Base-by-base conservation (phyloP, 2,329 filamentous ascomycete species). In the Xylariaceae sp. region DNA sequence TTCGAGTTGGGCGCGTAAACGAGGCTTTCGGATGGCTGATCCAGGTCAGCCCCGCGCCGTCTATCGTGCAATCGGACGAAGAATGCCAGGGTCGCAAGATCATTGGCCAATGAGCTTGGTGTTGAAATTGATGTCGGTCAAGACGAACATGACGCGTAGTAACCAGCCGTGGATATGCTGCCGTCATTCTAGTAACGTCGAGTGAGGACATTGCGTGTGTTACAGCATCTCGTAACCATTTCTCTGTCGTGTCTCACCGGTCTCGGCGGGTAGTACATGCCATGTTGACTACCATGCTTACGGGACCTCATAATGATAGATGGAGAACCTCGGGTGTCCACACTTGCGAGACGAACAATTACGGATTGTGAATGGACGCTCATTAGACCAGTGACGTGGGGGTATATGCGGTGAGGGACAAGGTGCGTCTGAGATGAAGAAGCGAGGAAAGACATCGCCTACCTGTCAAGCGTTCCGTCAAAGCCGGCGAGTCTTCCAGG, bases 401-500 rank as follows among this genome's bases (percentile, higher is more conserved):
- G 45, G 42, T 49, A 61, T 66, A 80, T 81, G 79, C 73, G 73
- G 74, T 72, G 70, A 74, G 66, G 62, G 49, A 45, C 41, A 29
- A 49, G 44, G 44, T 53, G 37, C n/a, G n/a, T n/a, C n/a, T 56
- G 51, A 50, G 57, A 43, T 37, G 47, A 55, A 67, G 52, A 63
- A 60, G 58, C 81, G 62, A 65, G 58, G 48, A 65, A 59, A 66
- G 47, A 58, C 57, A 63, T 67, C 59, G 67, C 91, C 87, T 85
- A 97, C 93, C 91, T 95, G 78, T 97, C 93, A 73, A 97, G 77
- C 71, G 86, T 81, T 60, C 91, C 87, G 72, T 95, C 82, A 23
- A 88, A 83, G 66, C 82, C 81, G 69, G 89, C 91, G 60, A 96
- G 73, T 73, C 75, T 82, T 66, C 91, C 89, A 60, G 90, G 90